Conservation (phyloP, 23 red algal genomes). For the Gracilaria domingensis region DNA sequence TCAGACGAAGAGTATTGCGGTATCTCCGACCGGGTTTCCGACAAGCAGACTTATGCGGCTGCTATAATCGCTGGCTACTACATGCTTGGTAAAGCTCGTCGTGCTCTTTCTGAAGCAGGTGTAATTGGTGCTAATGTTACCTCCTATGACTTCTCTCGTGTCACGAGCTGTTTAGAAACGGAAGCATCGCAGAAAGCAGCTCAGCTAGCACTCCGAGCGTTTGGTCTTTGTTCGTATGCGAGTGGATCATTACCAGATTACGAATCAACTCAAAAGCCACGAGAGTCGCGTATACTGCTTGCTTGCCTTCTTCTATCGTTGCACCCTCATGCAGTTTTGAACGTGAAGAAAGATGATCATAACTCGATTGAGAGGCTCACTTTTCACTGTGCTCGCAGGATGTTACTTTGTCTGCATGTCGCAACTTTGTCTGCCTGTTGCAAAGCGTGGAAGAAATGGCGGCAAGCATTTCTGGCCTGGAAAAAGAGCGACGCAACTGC, state of each 20-base stretch:
- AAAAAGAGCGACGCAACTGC: conserved; percentile 47
- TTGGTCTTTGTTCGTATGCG: conserved; percentile 23
- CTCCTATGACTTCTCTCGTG: conserved; percentile 25
- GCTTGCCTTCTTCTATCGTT: conserved; percentile 37
- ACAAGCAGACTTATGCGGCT: conserved; percentile 21
- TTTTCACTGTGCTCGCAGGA: conserved; percentile 45
- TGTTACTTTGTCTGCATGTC: conserved; percentile 48
- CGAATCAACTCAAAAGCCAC: background rate
- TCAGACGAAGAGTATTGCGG: conserved; percentile 18
- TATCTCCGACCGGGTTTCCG: background rate
- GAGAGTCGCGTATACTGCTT: conserved; percentile 40
- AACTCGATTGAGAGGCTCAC: conserved; percentile 22
- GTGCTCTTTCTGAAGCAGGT: conserved; percentile 30
- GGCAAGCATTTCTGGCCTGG: conserved; percentile 48
- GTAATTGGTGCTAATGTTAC: conserved; percentile 37
- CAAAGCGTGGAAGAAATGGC: conserved; percentile 55
- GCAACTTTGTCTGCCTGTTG: conserved; percentile 36
- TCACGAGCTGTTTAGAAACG: conserved; percentile 52
- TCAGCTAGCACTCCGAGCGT: conserved; percentile 38
- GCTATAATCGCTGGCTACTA: conserved; percentile 60
- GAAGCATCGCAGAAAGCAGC: conserved; percentile 41
- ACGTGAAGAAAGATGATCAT: conserved; percentile 4
- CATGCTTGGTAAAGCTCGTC: conserved; percentile 51
- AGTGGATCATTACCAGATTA: background rate
- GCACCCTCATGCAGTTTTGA: conserved; percentile 55